Base-by-base conservation (phyloP, 2,329 filamentous ascomycete genomes). In the Calonectria crousiana region DNA sequence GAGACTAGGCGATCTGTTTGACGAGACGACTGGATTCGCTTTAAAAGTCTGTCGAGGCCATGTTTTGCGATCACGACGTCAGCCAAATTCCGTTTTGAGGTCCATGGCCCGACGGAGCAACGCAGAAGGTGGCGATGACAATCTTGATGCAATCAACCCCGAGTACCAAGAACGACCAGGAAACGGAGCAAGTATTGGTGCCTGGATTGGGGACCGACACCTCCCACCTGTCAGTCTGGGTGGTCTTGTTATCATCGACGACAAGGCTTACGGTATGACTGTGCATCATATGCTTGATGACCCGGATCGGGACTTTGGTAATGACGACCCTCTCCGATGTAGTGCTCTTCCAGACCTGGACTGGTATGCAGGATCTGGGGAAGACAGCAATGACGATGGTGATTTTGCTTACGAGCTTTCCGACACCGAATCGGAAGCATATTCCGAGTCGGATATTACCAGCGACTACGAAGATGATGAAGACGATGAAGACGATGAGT, bases 241-340 rank as follows among this genome's bases (percentile, higher is more conserved):
- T 16, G 96, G 96, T 11, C 89, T 98, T 5, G 92, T 98, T 51
- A 87, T 97, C 38, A 92, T 98, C 2, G 95, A 98, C 81, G 92
- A 94, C 70, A 92, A 94, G 83, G 92, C 95, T 0, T 97, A 95
- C 80, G 96, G 96, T 16, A 97, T 98, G 95, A 98, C 95, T 28
- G 96, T 98, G 0, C 96, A 98, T 81, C 96, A 98, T 84, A 96
- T 98, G 92, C 91, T 98, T 3, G 96, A 98, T 87, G 90, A 92
- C 72, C 91, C 90, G 1, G 90, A 90, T 4, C 84, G 85, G 68
- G 86, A 88, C 13, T 85, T 85, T 44, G 79, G 77, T 1, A 77
- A 78, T 13, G 74, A 71, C 30, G 77, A 84, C 52, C 77, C 78
- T 4, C 60, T 78, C 65, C 83, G 81, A 56, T 89, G 82, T 84